Conservation (phyloP, 108 stramenopile genomes). For the Cyclotella baltica region DNA sequence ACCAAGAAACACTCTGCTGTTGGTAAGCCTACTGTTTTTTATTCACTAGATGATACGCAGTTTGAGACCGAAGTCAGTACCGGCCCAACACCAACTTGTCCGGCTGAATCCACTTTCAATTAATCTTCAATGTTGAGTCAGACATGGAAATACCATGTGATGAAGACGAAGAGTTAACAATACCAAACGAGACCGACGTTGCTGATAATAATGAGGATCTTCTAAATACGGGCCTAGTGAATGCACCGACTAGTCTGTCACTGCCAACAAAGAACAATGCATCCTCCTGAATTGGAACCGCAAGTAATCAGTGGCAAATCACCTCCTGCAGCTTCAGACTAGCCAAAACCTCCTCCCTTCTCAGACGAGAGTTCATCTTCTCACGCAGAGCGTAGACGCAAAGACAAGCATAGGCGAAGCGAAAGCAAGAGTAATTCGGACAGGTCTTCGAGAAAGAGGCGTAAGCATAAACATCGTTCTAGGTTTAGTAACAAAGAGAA, state of each 20-base stretch:
- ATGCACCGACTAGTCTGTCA: too few relatives aligned
- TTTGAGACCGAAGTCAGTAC: neutral
- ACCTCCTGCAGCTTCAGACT: neutral
- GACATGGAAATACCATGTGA: conserved; percentile 47
- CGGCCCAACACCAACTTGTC: conserved; percentile 27
- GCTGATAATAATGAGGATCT: neutral
- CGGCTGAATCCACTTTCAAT: conserved; percentile 35
- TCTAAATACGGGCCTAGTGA: neutral
- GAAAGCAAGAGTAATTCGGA: neutral
- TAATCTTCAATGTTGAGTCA: conserved; percentile 49
- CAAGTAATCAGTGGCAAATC: neutral
- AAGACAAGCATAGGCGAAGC: neutral
- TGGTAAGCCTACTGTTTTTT: neutral
- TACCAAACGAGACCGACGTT: neutral
- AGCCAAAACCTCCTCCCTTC: too few relatives aligned
- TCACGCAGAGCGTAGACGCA: neutral
- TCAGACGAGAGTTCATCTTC: neutral
- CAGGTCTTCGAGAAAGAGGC: neutral
- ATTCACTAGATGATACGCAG: conserved; percentile 5
- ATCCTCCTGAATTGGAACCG: neutral
- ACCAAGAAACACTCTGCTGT: neutral
- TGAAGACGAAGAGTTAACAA: too few relatives aligned
- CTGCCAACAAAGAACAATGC: neutral
- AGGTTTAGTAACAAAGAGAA: neutral
- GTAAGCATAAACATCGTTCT: conserved; percentile 5